Conservation (phyloP, 148 eudicot genomes). For the Vaccinium myrtillus region DNA sequence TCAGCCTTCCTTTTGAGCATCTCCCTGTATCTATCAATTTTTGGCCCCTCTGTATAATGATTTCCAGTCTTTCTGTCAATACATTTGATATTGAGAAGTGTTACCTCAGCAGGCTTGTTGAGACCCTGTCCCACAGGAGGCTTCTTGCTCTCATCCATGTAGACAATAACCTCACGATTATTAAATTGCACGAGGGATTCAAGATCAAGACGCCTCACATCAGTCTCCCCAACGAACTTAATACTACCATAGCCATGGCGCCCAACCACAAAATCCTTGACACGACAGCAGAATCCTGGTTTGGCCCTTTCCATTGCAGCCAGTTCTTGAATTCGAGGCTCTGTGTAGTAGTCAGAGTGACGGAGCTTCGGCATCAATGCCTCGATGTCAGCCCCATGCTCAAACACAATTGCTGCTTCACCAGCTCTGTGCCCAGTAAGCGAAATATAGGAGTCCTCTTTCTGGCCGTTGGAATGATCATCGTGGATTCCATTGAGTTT, state of each 20-base stretch:
- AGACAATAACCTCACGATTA: constrained; percentile 82
- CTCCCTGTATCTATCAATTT: constrained; percentile 74
- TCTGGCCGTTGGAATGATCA: constrained; percentile 35
- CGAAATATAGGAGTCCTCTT: constrained; percentile 62
- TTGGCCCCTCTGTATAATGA: constrained; percentile 68
- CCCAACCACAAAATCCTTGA: constrained; percentile 82
- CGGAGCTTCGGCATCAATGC: constrained; percentile 94
- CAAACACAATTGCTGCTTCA: constrained; percentile 85
- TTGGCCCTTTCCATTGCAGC: constrained; percentile 95
- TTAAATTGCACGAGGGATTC: constrained; percentile 82
- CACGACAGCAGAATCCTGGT: constrained; percentile 82
- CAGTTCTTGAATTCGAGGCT: constrained; percentile 85
- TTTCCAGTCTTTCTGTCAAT: constrained; percentile 72
- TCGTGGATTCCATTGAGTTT: constrained; percentile 40
- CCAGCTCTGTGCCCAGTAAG: constrained; percentile 85
- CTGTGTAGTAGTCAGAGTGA: constrained; percentile 90
- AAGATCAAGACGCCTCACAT: constrained; percentile 82
- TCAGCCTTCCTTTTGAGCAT: constrained; percentile 81
- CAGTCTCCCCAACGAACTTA: constrained; percentile 89
- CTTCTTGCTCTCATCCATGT: constrained; percentile 85
- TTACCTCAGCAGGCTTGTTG: constrained; percentile 89
- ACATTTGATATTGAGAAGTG: constrained; percentile 85
- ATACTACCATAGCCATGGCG: constrained; percentile 83
- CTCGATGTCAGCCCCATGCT: constrained; percentile 88
- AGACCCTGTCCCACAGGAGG: constrained; percentile 98